Percentiles rank a stretch among this genome's conserved stretches.
Evolutionary conservation across 1,139 yeast species (phyloP).

Genomic region (Pichia sp.): DNA sequence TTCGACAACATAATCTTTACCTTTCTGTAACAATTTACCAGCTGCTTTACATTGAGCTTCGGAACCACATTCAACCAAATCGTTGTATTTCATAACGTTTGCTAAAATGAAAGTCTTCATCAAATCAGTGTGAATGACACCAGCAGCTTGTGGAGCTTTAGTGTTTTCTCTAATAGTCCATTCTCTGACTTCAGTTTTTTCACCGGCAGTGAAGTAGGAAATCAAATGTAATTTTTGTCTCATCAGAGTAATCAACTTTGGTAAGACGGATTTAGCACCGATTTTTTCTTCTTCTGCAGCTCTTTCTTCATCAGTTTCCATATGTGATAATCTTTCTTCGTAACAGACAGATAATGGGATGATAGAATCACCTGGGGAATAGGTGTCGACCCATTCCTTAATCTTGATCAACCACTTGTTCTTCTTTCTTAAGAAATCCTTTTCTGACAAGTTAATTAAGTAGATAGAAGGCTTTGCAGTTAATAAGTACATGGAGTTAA

Average conservation of each 20-base stretch:
- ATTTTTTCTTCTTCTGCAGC: slow-evolving; percentile 80
- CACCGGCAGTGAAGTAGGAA: slow-evolving; percentile 80
- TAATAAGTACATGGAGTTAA: slow-evolving; percentile 78
- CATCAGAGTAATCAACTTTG: slow-evolving; percentile 79
- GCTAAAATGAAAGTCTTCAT: slow-evolving; percentile 73
- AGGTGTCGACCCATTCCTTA: slow-evolving; percentile 93
- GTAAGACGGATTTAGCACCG: slow-evolving; percentile 80
- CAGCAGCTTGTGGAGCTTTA: slow-evolving; percentile 86
- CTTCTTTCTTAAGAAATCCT: slow-evolving; percentile 93
- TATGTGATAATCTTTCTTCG: slow-evolving; percentile 86
- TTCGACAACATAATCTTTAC: slow-evolving; percentile 93
- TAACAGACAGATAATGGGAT: slow-evolving; percentile 90
- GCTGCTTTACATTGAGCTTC: slow-evolving; percentile 85
- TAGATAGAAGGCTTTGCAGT: slow-evolving; percentile 97
- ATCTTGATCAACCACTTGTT: slow-evolving; percentile 86
- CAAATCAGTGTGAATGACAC: slow-evolving; percentile 75
- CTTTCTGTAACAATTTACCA: slow-evolving; percentile 89
- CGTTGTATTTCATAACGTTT: slow-evolving; percentile 78
- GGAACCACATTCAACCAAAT: slow-evolving; percentile 75
- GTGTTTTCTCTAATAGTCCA: slow-evolving; percentile 84
- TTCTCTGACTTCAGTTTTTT: slow-evolving; percentile 72
- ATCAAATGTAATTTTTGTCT: slow-evolving; percentile 77
- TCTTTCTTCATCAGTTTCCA: slow-evolving; percentile 89
- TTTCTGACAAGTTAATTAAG: slow-evolving; percentile 89
- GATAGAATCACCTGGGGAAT: slow-evolving; percentile 91